phyloP scores from a whole-genome alignment of 306 rosid species.

The Biancaea sappan region DNA sequence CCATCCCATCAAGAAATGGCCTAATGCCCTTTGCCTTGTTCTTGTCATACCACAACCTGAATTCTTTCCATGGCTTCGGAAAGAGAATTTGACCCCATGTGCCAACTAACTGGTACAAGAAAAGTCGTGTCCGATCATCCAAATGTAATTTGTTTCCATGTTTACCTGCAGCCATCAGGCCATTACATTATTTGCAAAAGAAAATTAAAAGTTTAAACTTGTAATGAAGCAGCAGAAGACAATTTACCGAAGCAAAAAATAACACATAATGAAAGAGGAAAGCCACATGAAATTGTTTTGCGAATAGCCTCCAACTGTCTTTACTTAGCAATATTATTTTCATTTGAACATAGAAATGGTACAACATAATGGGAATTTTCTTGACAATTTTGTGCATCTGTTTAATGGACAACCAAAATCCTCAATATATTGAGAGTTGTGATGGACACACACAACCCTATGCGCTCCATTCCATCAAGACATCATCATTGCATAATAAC shows the following conservation, averaged over 20 bases:
- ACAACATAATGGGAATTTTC: not conserved
- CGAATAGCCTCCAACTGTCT: constrained; percentile 5
- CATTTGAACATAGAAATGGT: not conserved
- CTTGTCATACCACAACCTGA: constrained; percentile 90
- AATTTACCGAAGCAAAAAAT: constrained; percentile 12
- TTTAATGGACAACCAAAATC: not conserved
- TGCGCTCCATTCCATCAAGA: constrained; percentile 2
- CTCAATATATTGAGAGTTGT: not conserved
- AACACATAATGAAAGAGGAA: not conserved
- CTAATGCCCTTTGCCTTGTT: constrained; percentile 74
- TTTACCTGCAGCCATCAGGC: constrained; percentile 62
- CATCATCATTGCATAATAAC: not conserved
- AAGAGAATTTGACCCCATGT: constrained; percentile 99
- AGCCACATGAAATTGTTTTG: constrained; percentile 4
- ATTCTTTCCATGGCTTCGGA: constrained; percentile 98
- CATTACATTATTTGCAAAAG: constrained; percentile 21
- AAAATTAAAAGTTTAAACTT: not conserved
- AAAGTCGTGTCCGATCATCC: constrained; percentile 63
- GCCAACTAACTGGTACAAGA: constrained; percentile 90
- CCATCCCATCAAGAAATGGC: constrained; percentile 94
- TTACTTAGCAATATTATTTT: constrained; percentile 9
- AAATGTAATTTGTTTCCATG: constrained; percentile 78
- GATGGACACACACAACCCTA: not conserved
- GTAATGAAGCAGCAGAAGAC: constrained; percentile 7
- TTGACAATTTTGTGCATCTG: not conserved